A percentile compares a stretch with the other conserved stretches of the same genome.
phyloP scores from a whole-genome alignment of 495 filamentous ascomycete species.

The Chaetomidium leptoderma region DNA sequence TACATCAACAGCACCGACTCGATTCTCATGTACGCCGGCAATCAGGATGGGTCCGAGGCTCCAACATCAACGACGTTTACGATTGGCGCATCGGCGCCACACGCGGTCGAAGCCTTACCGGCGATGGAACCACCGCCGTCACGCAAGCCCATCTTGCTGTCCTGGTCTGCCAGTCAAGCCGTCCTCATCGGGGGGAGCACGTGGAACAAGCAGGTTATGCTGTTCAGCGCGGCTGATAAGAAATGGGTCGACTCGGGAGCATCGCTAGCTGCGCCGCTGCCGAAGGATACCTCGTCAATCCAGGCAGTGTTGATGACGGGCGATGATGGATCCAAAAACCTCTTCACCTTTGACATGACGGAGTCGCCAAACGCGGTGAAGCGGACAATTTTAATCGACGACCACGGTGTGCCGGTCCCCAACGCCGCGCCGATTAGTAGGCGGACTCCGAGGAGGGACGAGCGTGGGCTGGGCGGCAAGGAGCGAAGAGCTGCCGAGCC shows the following conservation, averaged over 20 bases:
- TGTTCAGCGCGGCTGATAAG: slow-evolving; percentile 45
- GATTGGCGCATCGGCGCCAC: slow-evolving; percentile 59
- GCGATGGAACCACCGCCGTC: slow-evolving; percentile 53
- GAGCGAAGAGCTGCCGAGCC: slow-evolving; percentile 26
- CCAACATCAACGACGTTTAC: slow-evolving; percentile 72
- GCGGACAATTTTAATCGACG: slow-evolving; percentile 53
- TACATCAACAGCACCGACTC: slow-evolving; percentile 67
- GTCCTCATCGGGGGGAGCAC: slow-evolving; percentile 71
- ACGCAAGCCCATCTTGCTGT: slow-evolving; percentile 64
- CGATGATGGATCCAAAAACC: slow-evolving; percentile 75
- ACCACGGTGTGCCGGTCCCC: slow-evolving; percentile 43
- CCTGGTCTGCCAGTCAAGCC: slow-evolving; percentile 68
- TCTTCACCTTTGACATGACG: slow-evolving; percentile 75
- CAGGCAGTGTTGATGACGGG: slow-evolving; percentile 61
- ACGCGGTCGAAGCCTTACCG: slow-evolving; percentile 53
- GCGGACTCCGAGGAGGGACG: slow-evolving; percentile 15
- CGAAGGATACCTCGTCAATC: slow-evolving; percentile 47
- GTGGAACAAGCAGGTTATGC: slow-evolving; percentile 62
- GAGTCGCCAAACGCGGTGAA: slow-evolving; percentile 72
- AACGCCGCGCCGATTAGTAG: slow-evolving; percentile 34
- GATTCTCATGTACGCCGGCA: slow-evolving; percentile 80
- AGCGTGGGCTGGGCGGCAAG: slow-evolving; percentile 33
- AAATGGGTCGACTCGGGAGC: slow-evolving; percentile 62
- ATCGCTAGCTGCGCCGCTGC: slow-evolving; percentile 54
- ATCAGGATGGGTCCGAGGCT: slow-evolving; percentile 48